Conservation (phyloP, 495 filamentous ascomycete species). For the Neurospora sp. region DNA sequence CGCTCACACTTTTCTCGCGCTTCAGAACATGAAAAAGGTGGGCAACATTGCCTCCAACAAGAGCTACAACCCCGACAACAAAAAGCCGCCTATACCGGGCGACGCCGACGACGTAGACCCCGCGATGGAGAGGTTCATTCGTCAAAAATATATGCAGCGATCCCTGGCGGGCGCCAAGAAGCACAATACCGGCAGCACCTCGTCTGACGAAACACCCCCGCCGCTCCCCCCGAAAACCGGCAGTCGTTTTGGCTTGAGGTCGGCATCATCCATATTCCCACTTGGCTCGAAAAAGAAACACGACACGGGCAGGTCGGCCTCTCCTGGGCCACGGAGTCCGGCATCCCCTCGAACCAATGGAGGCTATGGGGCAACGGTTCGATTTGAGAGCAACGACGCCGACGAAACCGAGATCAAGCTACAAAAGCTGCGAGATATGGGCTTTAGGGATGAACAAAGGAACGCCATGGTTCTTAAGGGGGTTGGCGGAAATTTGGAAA, state of each 20-base stretch:
- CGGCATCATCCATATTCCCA: constrained; percentile 59
- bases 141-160: constrained; percentile 75
- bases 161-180: constrained; percentile 23
- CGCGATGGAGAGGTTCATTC: constrained; percentile 87
- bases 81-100: constrained; percentile 69
- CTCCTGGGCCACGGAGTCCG: constrained; percentile 20
- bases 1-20: constrained; percentile 15
- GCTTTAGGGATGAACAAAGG: constrained; percentile 73
- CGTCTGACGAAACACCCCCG: constrained; percentile 53
- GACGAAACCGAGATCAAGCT: constrained; percentile 59
- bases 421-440: constrained; percentile 76
- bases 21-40: constrained; percentile 80
- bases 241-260: constrained; percentile 67
- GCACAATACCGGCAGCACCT: constrained; percentile 33
- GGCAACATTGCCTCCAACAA: constrained; percentile 81
- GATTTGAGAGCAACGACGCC: constrained; percentile 27
- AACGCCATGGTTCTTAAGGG: constrained; percentile 72
- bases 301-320: constrained; percentile 9
- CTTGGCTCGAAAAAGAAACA: constrained; percentile 31
- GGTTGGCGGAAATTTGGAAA: constrained; percentile 72
- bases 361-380: constrained; percentile 57
- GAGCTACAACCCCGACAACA: constrained; percentile 74
- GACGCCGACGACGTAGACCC: constrained; percentile 87
- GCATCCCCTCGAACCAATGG: constrained; percentile 43
- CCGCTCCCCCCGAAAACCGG: constrained; percentile 77